Evolutionary conservation across 2,329 filamentous ascomycete genomes (phyloP), one percentile per base, ranked within the genome.

Genomic region (Chlorencoelia australis): DNA sequence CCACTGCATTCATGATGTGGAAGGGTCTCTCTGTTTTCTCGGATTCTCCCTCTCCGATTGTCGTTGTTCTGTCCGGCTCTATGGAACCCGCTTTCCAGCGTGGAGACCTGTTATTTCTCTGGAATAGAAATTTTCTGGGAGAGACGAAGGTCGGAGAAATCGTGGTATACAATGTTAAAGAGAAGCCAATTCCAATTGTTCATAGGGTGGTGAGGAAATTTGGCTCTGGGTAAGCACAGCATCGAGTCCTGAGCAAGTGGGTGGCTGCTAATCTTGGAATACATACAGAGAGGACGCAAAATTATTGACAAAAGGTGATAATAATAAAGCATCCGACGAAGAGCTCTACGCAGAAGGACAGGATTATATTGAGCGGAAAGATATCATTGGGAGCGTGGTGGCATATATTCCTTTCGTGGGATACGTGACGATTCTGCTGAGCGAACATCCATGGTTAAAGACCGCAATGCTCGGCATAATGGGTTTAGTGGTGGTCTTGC

Each of bases 141-240:
- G 69, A 79, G 28, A 79, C 77, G 2, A 70, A 81, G 52, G 66
- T 84, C 30, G 80, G 80, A 13, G 80, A 85, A 60, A 69, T 83
- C 43, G 80, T 85, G 47, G 79, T 85, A 31, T 85, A 83, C 55
- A 83, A 82, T 55, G 77, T 84, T 20, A 69, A 72, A 50, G 79
- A 77, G 27, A 98, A 96, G 68, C 84, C 94, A 48, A 96, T 98
- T 46, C 91, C 91, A 19, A 98, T 98, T 61, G 91, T 98, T 48
- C 91, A 98, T 65, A 71, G 91, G 33, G 73, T 96, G 7, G 82
- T 96, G 37, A 75, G 88, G 62, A 78, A 76, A 56, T 80, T 79
- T 56, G 75, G 76, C 15, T 52, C 53, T 19, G 75, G 75, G 66
- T 73, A 54, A 40, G 68, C 59, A n/a, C n/a, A n/a, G n/a, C n/a